Evolutionary conservation across 2,329 filamentous ascomycete genomes (phyloP).

Genomic region (Ophiocordyceps polyrhachis-furcata): DNA sequence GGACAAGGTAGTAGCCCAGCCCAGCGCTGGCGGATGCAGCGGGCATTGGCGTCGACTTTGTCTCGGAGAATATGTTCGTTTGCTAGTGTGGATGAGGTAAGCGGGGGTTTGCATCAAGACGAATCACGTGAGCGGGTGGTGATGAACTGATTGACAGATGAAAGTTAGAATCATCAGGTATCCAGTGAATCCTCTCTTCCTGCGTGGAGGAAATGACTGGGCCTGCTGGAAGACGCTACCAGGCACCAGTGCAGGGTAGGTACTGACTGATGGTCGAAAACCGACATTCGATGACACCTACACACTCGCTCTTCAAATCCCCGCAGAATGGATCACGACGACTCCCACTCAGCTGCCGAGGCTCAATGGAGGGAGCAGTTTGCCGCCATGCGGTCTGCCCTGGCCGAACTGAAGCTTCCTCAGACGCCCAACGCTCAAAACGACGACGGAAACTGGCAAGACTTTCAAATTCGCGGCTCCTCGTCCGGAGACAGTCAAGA

Average conservation of each 20-base stretch:
- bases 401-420: conserved; percentile 50
- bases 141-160: no score
- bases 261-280: no score
- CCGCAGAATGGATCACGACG: conserved; percentile 14
- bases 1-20: no score
- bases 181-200: no score
- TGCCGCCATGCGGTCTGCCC: conserved; percentile 66
- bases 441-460: conserved; percentile 6
- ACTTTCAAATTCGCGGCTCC: conserved; percentile 23
- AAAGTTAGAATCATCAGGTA: no score
- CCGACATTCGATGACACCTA: no score
- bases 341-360: conserved; percentile 21
- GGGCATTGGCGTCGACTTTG: background rate
- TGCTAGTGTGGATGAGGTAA: background rate
- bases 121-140: no score
- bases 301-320: no score
- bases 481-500: conserved; percentile 50
- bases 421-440: conserved; percentile 20
- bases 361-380: conserved; percentile 72
- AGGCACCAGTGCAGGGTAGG: no score
- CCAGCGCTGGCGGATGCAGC: background rate
- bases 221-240: no score
- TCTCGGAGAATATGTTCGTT: background rate
- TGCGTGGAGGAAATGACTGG: no score
- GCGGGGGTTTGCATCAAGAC: no score